Base-by-base conservation (phyloP, 106 monocot species). In the Dioscorea zingiberensis region DNA sequence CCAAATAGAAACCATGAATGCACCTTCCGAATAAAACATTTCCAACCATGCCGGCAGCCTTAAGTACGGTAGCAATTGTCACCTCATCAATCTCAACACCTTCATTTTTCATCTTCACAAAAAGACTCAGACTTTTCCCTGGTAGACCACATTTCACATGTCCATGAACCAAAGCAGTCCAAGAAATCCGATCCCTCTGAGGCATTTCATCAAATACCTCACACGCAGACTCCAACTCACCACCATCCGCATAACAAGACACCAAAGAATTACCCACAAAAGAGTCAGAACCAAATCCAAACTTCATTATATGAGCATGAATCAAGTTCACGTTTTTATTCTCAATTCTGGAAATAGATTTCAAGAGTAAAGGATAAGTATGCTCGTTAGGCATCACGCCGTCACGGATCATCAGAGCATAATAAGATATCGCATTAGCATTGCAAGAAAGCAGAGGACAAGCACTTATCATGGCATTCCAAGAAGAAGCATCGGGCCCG, bases 131-230 rank as follows among this genome's bases (percentile, higher is more conserved):
- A 25, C 66, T 66, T 30, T 67, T 25, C 27, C 14, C 47, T 12
- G 28, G 23, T 53, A 25, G 23, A 10, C 32, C 30, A 44, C 60
- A 60, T 23, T 60, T 59, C 15, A 67, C 30, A n/a, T 51, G 76
- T 12, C 79, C 84, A 32, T 69, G 54, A 59, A 84, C 38, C 68
- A 84, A 61, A 27, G 71, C 67, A 4, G 71, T 73, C 79, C 84
- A 84, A 55, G 79, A 76, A 27, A 78, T 26, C 12, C 14, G 26
- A 59, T 84, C 76, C 30, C 68, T 69, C 0, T 3, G 18, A 13
- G 17, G 14, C 61, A 76, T 73, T 69, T 13, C 26, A 32, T 65
- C 72, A 44, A 84, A 76, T 47, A 79, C 30, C 49, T 47, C 24
- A 14, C 65, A 51, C 16, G 79, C 84, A 19, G 25, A 44, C 21